These are phyloP conservation scores for Hymenoscyphus infarciens DNA, from an alignment of 2,329 filamentous ascomycete genomes.

Conservation along the genomic window DNA sequence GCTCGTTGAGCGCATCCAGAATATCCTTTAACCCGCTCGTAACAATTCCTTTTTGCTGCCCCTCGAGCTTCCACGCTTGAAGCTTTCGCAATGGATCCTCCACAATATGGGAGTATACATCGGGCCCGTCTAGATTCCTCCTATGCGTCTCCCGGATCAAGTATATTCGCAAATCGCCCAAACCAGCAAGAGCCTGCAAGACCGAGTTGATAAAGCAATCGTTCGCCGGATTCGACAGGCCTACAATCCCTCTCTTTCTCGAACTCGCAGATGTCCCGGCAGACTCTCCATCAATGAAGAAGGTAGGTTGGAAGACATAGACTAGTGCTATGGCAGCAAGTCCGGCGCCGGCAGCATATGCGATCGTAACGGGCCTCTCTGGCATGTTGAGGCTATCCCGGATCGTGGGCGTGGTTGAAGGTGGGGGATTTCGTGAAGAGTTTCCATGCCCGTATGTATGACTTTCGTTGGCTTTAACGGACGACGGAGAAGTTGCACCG, in stretches of 20 bases:
- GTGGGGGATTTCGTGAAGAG: slow-evolving; percentile 10
- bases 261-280: slow-evolving; percentile 45
- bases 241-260: slow-evolving; percentile 84
- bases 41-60: slow-evolving; percentile 75
- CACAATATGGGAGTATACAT: slow-evolving; percentile 66
- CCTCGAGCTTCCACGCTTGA: slow-evolving; percentile 59
- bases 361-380: slow-evolving; percentile 77
- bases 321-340: slow-evolving; percentile 92
- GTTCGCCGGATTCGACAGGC: slow-evolving; percentile 86
- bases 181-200: slow-evolving; percentile 84
- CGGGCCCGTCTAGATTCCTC: slow-evolving; percentile 71
- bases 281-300: slow-evolving; percentile 82
- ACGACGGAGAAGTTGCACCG: not conserved
- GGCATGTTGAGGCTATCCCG: slow-evolving; percentile 55
- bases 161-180: slow-evolving; percentile 85
- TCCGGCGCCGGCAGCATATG: slow-evolving; percentile 92
- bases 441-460: slow-evolving; percentile 9
- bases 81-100: slow-evolving; percentile 46
- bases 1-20: slow-evolving; percentile 86
- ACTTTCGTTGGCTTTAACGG: not conserved
- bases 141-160: slow-evolving; percentile 88
- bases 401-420: slow-evolving; percentile 12
- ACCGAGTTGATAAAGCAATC: slow-evolving; percentile 97
- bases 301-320: slow-evolving; percentile 97
- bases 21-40: slow-evolving; percentile 89